phyloP scores from a whole-genome alignment of 2,329 filamentous ascomycete species.

The Gnomoniopsis smithogilvyi region DNA sequence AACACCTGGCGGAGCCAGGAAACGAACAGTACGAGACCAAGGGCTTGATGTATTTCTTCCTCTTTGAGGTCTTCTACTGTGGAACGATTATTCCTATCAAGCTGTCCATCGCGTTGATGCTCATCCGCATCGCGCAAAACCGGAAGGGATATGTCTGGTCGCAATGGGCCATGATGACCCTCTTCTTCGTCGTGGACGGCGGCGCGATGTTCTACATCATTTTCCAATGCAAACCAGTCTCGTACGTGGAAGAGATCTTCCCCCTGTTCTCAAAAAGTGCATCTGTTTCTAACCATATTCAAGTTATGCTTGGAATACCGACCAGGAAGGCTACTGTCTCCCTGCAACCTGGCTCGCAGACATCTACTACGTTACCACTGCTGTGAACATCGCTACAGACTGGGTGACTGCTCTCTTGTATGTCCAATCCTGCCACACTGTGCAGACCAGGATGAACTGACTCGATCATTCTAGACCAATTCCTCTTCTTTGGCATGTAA shows the following conservation, averaged over 20 bases:
- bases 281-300: background rate
- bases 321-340: constrained; percentile 9
- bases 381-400: constrained; percentile 15
- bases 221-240: constrained; percentile 14
- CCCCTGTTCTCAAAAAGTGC: no score
- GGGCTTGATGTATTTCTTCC: constrained; percentile 17
- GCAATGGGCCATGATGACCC: constrained; percentile 13
- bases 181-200: constrained; percentile 15
- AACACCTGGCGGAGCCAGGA: constrained; percentile 1
- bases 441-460: background rate
- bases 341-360: constrained; percentile 10
- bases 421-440: background rate
- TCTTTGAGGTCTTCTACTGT: constrained; percentile 18
- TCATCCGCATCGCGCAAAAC: constrained; percentile 18
- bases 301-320: constrained; percentile 15
- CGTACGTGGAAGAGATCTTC: background rate
- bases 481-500: constrained; percentile 14
- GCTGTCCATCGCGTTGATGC: constrained; percentile 17
- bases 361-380: constrained; percentile 12
- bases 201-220: constrained; percentile 15
- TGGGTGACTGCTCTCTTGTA: constrained; percentile 11
- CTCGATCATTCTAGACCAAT: constrained; percentile 1
- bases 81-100: constrained; percentile 16
- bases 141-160: constrained; percentile 11
- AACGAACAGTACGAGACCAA: constrained; percentile 8